These are phyloP conservation scores for Scheffersomyces quercinus DNA, from an alignment of 1,139 yeast species.

Conservation along the genomic window DNA sequence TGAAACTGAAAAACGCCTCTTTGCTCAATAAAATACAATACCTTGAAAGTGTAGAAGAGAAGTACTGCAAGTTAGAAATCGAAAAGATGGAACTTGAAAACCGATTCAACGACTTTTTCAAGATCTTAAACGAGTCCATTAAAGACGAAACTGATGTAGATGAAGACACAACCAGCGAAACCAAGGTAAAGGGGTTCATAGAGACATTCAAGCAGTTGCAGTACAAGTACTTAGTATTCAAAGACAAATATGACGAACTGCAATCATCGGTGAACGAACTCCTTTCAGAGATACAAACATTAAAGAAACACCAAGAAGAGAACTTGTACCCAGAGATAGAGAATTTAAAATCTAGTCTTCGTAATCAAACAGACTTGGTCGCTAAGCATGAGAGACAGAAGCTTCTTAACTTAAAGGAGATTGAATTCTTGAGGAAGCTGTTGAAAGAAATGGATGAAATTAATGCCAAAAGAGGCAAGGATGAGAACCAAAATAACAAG, in stretches of 20 bases:
- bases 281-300: conserved; percentile 4
- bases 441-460: conserved; percentile 34
- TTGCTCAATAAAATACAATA: conserved; percentile 37
- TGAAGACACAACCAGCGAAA: conserved; percentile 15
- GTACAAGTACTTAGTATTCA: conserved; percentile 38
- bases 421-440: conserved; percentile 54
- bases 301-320: background rate
- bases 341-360: background rate
- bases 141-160: conserved; percentile 16
- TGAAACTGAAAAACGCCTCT: conserved; percentile 39
- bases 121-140: conserved; percentile 25
- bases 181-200: conserved; percentile 29
- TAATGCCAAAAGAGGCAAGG: conserved; percentile 18
- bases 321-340: background rate
- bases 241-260: conserved; percentile 35
- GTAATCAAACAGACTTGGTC: conserved; percentile 28
- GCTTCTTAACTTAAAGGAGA: conserved; percentile 58
- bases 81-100: conserved; percentile 50
- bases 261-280: conserved; percentile 23
- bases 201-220: conserved; percentile 34
- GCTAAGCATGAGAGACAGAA: conserved; percentile 55
- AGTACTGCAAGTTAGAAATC: conserved; percentile 52
- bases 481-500: conserved; percentile 16
- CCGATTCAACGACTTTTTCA: conserved; percentile 37
- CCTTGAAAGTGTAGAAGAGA: conserved; percentile 47